Conservation (phyloP, 2,329 filamentous ascomycete species). For the Mycosphaerelloides madeirae region DNA sequence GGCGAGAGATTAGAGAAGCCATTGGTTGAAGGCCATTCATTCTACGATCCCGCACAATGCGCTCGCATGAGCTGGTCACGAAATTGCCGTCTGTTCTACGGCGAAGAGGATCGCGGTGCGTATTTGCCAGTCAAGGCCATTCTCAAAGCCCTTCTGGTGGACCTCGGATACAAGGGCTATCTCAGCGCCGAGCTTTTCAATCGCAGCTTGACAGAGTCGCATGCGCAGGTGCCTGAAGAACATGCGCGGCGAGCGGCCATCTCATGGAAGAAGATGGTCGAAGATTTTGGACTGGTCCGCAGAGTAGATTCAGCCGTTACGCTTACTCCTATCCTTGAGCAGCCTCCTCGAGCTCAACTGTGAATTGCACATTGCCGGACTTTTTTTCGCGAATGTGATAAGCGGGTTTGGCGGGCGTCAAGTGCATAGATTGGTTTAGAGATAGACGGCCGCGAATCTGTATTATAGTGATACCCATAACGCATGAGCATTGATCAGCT, state of each 20-base stretch:
- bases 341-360: conserved; percentile 17
- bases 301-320: not conserved
- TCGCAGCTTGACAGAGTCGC: conserved; percentile 51
- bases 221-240: conserved; percentile 50
- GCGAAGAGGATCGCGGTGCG: conserved; percentile 56
- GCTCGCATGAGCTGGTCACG: conserved; percentile 72
- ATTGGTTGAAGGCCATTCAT: conserved; percentile 53
- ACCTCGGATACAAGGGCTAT: conserved; percentile 64
- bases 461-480: too few species aligned
- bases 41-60: conserved; percentile 55
- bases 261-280: conserved; percentile 49
- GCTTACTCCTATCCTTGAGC: conserved; percentile 5
- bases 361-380: conserved; percentile 5
- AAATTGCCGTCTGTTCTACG: conserved; percentile 67
- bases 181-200: conserved; percentile 69
- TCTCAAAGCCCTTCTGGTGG: conserved; percentile 56
- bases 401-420: not conserved
- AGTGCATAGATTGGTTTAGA: not conserved
- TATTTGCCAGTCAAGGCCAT: conserved; percentile 65
- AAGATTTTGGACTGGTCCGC: conserved; percentile 28
- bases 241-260: conserved; percentile 50
- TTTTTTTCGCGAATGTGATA: not conserved
- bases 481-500: conserved; percentile 5
- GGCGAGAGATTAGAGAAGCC: conserved; percentile 60
- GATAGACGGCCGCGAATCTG: too few species aligned